Conservation (phyloP, 345 rosid species). For the Melaleuca quinquenervia region DNA sequence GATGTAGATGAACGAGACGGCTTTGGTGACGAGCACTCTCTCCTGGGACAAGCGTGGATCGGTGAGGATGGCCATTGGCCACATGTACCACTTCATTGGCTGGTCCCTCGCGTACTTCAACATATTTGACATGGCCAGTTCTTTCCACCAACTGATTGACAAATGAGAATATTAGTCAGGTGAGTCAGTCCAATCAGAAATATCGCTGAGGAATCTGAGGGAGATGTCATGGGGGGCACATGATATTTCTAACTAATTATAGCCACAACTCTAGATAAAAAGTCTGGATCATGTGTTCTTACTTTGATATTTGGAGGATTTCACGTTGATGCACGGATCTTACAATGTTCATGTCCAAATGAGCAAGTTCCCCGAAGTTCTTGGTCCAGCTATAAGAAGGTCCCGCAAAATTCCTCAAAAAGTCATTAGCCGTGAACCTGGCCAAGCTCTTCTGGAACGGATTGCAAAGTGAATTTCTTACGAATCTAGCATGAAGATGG, state of each 20-base stretch:
- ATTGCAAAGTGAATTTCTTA: background rate
- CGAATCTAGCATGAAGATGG: background rate
- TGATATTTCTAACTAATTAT: background rate
- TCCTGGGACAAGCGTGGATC: background rate
- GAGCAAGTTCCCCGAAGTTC: background rate
- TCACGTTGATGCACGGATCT: background rate
- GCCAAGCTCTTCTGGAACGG: constrained; percentile 5
- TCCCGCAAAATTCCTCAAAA: background rate
- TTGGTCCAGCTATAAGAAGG: background rate
- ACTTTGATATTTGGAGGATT: background rate
- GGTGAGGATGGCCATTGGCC: background rate
- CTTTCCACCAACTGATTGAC: constrained; percentile 1
- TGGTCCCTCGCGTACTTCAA: constrained; percentile 4
- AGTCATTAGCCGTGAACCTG: background rate
- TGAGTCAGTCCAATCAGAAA: background rate
- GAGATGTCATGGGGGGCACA: background rate
- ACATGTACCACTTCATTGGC: constrained; percentile 8
- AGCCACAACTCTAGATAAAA: background rate
- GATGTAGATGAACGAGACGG: constrained; percentile 3
- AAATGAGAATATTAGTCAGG: background rate
- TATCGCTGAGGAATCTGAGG: background rate
- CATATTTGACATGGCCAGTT: background rate
- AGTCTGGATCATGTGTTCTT: background rate
- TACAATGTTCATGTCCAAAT: background rate
- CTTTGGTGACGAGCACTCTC: constrained; percentile 2